Percentiles rank a stretch among this genome's conserved stretches.
These are phyloP conservation scores for Epichloe gansuensis DNA, from an alignment of 2,329 filamentous ascomycete species.

Conservation along the genomic window DNA sequence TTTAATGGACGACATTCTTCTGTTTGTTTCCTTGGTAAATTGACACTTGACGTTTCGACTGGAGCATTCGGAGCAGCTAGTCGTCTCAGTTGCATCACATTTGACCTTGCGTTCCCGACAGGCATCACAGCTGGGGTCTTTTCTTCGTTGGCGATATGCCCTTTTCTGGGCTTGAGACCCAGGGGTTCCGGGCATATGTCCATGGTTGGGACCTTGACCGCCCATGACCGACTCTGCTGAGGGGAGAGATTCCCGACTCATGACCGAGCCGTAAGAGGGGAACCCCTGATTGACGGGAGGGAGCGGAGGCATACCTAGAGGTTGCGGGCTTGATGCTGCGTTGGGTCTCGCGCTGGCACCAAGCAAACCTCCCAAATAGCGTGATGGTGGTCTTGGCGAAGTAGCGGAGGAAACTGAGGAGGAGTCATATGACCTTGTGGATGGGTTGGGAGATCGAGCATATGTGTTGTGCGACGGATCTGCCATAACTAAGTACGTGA, in stretches of 20 bases:
- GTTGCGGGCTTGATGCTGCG: constrained; percentile 35
- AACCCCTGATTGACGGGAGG: constrained; percentile 35
- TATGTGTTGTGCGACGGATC: constrained; percentile 42
- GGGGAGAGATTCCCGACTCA: constrained; percentile 48
- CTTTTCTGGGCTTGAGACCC: constrained; percentile 63
- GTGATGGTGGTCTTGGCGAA: constrained; percentile 41
- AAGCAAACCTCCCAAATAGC: constrained; percentile 40
- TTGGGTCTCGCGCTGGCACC: constrained; percentile 37
- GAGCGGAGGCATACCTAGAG: constrained; percentile 39
- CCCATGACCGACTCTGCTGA: constrained; percentile 44
- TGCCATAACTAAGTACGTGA: constrained; percentile 30
- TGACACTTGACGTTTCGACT: constrained; percentile 95
- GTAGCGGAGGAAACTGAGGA: constrained; percentile 50
- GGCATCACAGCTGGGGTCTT: constrained; percentile 95
- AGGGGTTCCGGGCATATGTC: constrained; percentile 29
- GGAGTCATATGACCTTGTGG: constrained; percentile 49
- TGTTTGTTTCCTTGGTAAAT: constrained; percentile 97
- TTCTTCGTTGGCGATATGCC: constrained; percentile 86
- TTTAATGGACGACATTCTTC: constrained; percentile 98
- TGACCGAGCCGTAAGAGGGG: constrained; percentile 38
- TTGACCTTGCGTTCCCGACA: constrained; percentile 77
- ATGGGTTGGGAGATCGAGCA: constrained; percentile 48
- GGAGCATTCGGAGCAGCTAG: constrained; percentile 93
- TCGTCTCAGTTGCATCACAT: constrained; percentile 93
- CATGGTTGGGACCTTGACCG: constrained; percentile 32